Percentiles rank a stretch among this genome's conserved stretches.
These are phyloP conservation scores for Marasmius sp. DNA, from an alignment of 1,284 basidiomycete genomes.

Conservation along the genomic window DNA sequence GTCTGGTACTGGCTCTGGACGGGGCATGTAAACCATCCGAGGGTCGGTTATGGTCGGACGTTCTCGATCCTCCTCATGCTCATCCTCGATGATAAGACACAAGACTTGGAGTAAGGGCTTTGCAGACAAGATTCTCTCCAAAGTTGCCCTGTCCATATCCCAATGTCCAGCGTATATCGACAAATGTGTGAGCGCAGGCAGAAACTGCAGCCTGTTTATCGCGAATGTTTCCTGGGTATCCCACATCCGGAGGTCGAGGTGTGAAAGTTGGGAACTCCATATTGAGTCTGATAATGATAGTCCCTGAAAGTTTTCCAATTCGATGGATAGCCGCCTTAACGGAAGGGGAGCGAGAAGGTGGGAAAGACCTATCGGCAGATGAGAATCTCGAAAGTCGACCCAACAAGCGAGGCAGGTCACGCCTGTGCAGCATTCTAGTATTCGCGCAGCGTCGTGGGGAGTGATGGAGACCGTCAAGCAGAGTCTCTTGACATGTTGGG, in stretches of 20 bases:
- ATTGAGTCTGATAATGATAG: conserved; percentile 8
- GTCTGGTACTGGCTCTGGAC: conserved; percentile 28
- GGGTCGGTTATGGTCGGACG: conserved; percentile 22
- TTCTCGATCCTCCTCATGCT: conserved; percentile 15
- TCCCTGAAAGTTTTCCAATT: conserved; percentile 26
- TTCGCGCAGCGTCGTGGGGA: conserved; percentile 23
- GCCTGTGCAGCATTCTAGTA: conserved; percentile 32
- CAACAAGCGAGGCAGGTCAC: conserved; percentile 35
- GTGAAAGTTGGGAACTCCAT: conserved; percentile 17
- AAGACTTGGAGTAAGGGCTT: conserved; percentile 23
- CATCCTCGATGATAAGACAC: conserved; percentile 24
- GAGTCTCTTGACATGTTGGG: conserved; percentile 32
- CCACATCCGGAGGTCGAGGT: conserved; percentile 22
- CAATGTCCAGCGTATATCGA: conserved; percentile 26
- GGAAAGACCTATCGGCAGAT: conserved; percentile 16
- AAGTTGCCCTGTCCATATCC: conserved; percentile 17
- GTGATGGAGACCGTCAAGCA: conserved; percentile 32
- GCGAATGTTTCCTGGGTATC: conserved; percentile 15
- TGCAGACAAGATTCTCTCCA: conserved; percentile 23
- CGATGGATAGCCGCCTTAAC: conserved; percentile 33
- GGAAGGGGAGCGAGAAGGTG: conserved; percentile 25
- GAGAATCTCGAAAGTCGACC: conserved; percentile 27
- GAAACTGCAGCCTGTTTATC: conserved; percentile 23
- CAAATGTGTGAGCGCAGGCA: conserved; percentile 30
- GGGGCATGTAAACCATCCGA: conserved; percentile 30